Conservation (phyloP, 2,329 filamentous ascomycete genomes). For the Apiospora hydei region DNA sequence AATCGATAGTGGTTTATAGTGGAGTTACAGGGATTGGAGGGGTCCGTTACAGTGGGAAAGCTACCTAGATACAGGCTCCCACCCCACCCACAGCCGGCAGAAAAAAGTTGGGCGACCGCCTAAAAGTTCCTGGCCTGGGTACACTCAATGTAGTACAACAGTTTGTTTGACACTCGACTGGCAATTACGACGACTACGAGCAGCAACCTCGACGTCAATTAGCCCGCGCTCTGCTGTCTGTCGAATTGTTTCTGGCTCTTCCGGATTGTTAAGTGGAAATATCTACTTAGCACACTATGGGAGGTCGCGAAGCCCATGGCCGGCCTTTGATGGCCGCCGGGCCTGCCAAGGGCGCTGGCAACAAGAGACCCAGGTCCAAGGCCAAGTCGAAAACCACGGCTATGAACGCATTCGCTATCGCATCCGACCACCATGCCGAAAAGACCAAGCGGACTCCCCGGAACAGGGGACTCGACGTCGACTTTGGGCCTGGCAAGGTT, state of each 20-base stretch:
- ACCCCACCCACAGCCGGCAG: constrained; percentile 22
- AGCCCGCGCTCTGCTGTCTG: not conserved
- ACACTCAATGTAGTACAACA: not conserved
- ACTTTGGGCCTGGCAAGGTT: constrained; percentile 48
- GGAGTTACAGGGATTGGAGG: not conserved
- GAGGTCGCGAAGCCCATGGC: constrained; percentile 66
- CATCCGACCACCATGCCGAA: constrained; percentile 58
- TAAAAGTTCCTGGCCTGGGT: constrained; percentile 12
- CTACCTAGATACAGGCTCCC: not conserved
- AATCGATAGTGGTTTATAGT: not conserved
- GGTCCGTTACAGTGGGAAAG: constrained; percentile 12
- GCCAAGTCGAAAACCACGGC: constrained; percentile 57
- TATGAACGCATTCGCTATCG: constrained; percentile 65
- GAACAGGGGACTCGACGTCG: constrained; percentile 58
- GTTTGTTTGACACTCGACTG: not conserved
- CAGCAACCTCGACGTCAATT: not conserved
- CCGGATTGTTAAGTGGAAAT: not conserved
- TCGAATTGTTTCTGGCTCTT: not conserved
- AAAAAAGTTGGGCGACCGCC: constrained; percentile 22
- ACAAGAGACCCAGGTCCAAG: constrained; percentile 53
- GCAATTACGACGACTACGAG: not conserved
- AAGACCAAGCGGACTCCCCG: constrained; percentile 57
- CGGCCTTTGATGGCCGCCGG: constrained; percentile 51
- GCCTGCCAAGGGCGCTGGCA: constrained; percentile 42
- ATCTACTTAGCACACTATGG: constrained; percentile 49